Percentiles rank a stretch among this genome's conserved stretches.
Evolutionary conservation across 306 rosid genomes (phyloP).

Genomic region (Fagus crenata): DNA sequence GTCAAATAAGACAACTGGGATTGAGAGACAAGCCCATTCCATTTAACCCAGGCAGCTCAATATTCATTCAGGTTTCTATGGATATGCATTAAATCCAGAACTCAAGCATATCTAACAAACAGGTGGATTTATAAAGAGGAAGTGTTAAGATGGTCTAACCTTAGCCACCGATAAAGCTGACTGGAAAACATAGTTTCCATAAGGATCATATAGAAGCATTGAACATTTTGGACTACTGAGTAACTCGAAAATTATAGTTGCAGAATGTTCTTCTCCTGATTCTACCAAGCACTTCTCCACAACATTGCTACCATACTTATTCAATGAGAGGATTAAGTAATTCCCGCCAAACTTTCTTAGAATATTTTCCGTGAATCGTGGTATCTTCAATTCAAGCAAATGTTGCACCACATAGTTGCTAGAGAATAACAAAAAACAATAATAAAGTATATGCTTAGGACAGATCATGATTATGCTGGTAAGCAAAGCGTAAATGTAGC

Average conservation of each 20-base stretch:
- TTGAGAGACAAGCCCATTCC: background rate
- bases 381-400: conserved; percentile 39
- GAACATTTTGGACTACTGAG: conserved; percentile 30
- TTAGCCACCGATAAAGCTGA: conserved; percentile 43
- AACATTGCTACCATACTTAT: conserved; percentile 73
- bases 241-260: conserved; percentile 44
- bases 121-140: background rate
- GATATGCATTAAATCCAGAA: background rate
- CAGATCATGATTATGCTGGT: conserved; percentile 7
- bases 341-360: conserved; percentile 40
- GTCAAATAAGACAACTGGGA: background rate
- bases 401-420: conserved; percentile 80
- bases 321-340: conserved; percentile 44
- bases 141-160: conserved; percentile 39
- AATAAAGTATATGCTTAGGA: conserved; percentile 7
- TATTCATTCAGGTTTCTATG: background rate
- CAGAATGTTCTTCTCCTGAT: conserved; percentile 27
- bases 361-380: conserved; percentile 32
- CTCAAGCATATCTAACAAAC: background rate
- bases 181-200: conserved; percentile 63
- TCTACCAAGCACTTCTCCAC: conserved; percentile 60
- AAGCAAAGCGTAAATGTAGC: background rate
- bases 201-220: conserved; percentile 57
- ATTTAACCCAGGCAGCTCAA: background rate
- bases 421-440: conserved; percentile 19